Evolutionary conservation across 2,329 filamentous ascomycete species (phyloP).

Genomic region (Calonectria ilicicola): DNA sequence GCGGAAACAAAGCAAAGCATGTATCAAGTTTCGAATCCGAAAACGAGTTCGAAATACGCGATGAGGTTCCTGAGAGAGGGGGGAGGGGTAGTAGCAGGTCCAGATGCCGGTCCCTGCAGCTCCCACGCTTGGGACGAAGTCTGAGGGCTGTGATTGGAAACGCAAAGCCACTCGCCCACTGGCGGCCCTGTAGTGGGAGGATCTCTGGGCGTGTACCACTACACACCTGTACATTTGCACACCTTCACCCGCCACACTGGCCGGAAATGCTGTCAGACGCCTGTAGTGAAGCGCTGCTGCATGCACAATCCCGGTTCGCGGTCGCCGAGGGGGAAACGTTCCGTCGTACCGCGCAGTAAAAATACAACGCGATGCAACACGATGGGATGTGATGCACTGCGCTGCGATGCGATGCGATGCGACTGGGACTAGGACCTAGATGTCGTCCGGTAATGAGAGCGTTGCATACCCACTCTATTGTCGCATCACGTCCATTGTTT

Average conservation of each 20-base stretch:
- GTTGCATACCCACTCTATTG: background rate
- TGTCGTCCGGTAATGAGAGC: background rate
- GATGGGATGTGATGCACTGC: too few species aligned
- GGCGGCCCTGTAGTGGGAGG: background rate
- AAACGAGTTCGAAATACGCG: conserved; percentile 24
- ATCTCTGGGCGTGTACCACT: background rate
- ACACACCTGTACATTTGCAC: background rate
- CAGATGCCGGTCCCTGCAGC: conserved; percentile 26
- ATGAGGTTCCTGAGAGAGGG: conserved; percentile 9
- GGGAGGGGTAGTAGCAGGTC: conserved; percentile 4
- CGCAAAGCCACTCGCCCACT: conserved; percentile 2
- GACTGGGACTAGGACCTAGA: background rate
- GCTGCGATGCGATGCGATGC: background rate
- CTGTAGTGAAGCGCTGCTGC: background rate
- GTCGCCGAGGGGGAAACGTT: background rate
- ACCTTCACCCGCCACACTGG: conserved; percentile 10
- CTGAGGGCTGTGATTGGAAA: conserved; percentile 15
- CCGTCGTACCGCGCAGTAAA: background rate
- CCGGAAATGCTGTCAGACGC: conserved; percentile 20
- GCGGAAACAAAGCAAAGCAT: conserved; percentile 10
- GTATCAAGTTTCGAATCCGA: conserved; percentile 18
- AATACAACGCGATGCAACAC: background rate
- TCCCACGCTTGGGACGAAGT: conserved; percentile 14
- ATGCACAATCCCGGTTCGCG: conserved; percentile 9
- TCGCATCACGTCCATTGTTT: background rate